These are phyloP conservation scores for Sutorius australiensis DNA, from an alignment of 768 basidiomycete genomes.

Conservation along the genomic window DNA sequence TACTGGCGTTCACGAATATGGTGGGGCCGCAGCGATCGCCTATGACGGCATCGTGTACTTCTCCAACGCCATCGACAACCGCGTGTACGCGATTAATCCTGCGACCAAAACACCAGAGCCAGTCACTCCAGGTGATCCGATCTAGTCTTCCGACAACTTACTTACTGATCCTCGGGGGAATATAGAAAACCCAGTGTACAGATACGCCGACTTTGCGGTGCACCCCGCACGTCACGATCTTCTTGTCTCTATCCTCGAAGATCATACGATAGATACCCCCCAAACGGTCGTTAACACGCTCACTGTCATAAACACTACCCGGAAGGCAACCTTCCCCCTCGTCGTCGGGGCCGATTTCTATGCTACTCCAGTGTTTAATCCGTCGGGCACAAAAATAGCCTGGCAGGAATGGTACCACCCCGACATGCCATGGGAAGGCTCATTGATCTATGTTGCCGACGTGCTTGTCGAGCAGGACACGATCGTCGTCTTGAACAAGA, in stretches of 20 bases:
- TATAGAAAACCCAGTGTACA: conserved; percentile 32
- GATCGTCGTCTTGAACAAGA: conserved; percentile 36
- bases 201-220: conserved; percentile 61
- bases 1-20: conserved; percentile 66
- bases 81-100: conserved; percentile 43
- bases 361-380: conserved; percentile 53
- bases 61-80: conserved; percentile 50
- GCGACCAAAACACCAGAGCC: conserved; percentile 35
- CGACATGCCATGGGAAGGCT: conserved; percentile 71
- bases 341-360: conserved; percentile 71
- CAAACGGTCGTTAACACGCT: conserved; percentile 48
- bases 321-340: conserved; percentile 44
- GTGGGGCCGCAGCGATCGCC: conserved; percentile 59
- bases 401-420: conserved; percentile 72
- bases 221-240: conserved; percentile 53
- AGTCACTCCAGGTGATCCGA: conserved; percentile 56
- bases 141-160: not conserved
- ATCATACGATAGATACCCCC: conserved; percentile 51
- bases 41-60: conserved; percentile 53
- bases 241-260: conserved; percentile 63
- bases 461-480: conserved; percentile 31
- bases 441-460: conserved; percentile 51
- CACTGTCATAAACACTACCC: conserved; percentile 48
- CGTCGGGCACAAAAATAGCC: conserved; percentile 52
- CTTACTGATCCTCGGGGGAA: conserved; percentile 1